Percentiles rank a stretch among this genome's conserved stretches.
Conservation (phyloP, 352 stramenopile genomes). For the Phytopythium vexans region DNA sequence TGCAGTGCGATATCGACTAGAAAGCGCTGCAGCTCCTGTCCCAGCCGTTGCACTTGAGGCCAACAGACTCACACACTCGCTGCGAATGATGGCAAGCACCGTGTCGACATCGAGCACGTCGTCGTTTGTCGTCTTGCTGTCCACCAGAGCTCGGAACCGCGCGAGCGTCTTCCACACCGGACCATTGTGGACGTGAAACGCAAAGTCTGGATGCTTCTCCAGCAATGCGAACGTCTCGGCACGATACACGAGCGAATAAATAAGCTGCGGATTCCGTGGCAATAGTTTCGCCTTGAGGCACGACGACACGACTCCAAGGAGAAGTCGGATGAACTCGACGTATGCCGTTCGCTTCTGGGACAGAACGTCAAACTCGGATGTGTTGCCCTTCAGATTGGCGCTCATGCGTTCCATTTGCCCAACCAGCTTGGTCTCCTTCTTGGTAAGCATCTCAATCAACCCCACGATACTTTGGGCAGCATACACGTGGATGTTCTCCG, state of each 20-base stretch:
- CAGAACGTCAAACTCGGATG: slow-evolving; percentile 40
- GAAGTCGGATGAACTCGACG: slow-evolving; percentile 71
- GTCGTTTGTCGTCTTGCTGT: slow-evolving; percentile 48
- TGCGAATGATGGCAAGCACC: slow-evolving; percentile 64
- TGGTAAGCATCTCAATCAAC: slow-evolving; percentile 69
- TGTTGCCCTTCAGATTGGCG: slow-evolving; percentile 9
- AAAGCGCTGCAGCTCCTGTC: slow-evolving; percentile 8
- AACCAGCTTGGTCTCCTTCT: slow-evolving; percentile 67
- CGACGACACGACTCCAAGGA: slow-evolving; percentile 62
- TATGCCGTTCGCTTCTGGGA: slow-evolving; percentile 59
- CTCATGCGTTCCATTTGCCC: slow-evolving; percentile 37
- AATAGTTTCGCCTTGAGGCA: slow-evolving; percentile 63
- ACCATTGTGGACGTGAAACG: slow-evolving; percentile 54
- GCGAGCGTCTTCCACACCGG: slow-evolving; percentile 63
- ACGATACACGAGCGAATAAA: slow-evolving; percentile 82
- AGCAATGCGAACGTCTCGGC: slow-evolving; percentile 53
- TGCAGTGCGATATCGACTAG: neutral
- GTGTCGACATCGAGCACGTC: slow-evolving; percentile 60
- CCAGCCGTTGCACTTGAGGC: slow-evolving; percentile 34
- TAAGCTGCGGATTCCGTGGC: slow-evolving; percentile 79
- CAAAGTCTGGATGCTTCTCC: slow-evolving; percentile 57
- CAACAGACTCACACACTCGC: slow-evolving; percentile 65
- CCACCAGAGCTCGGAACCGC: slow-evolving; percentile 57
- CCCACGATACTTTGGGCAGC: slow-evolving; percentile 67
- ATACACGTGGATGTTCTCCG: slow-evolving; percentile 71